A percentile compares a stretch with the other conserved stretches of the same genome.
These are phyloP conservation scores for Pseudoturritis turrita DNA, from an alignment of 345 rosid genomes.

Conservation along the genomic window DNA sequence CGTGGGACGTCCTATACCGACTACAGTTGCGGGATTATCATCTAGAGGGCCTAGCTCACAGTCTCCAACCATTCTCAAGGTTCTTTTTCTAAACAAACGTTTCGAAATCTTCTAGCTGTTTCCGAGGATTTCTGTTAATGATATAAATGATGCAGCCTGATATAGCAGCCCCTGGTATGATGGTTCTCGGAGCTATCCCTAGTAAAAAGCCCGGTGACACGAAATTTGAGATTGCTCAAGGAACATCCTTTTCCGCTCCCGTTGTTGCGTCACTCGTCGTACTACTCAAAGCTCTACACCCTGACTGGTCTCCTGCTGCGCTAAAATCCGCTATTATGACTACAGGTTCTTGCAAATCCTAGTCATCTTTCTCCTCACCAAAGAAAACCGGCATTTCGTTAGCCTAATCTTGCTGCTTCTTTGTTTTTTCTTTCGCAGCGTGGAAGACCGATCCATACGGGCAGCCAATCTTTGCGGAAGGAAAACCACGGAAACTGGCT, in stretches of 20 bases:
- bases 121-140: not conserved
- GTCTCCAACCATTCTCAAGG: slow-evolving; percentile 25
- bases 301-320: slow-evolving; percentile 35
- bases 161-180: slow-evolving; percentile 20
- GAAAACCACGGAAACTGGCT: slow-evolving; percentile 4
- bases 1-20: slow-evolving; percentile 7
- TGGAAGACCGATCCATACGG: slow-evolving; percentile 23
- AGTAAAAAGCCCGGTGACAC: accelerated
- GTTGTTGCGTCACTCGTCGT: slow-evolving; percentile 3
- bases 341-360: slow-evolving; percentile 15
- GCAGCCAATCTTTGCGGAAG: slow-evolving; percentile 7
- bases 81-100: not conserved
- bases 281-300: slow-evolving; percentile 25
- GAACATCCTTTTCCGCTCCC: slow-evolving; percentile 16
- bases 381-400: not conserved
- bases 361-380: not conserved
- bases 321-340: slow-evolving; percentile 28
- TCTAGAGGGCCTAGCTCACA: slow-evolving; percentile 13
- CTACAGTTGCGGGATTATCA: slow-evolving; percentile 13
- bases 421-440: not conserved
- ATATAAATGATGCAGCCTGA: slow-evolving; percentile 20
- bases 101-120: not conserved
- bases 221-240: not conserved
- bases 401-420: not conserved
- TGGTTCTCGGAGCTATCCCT: not conserved